Conservation (phyloP, 2,329 filamentous ascomycete species). For the Stagonosporopsis cucurbitacearum region DNA sequence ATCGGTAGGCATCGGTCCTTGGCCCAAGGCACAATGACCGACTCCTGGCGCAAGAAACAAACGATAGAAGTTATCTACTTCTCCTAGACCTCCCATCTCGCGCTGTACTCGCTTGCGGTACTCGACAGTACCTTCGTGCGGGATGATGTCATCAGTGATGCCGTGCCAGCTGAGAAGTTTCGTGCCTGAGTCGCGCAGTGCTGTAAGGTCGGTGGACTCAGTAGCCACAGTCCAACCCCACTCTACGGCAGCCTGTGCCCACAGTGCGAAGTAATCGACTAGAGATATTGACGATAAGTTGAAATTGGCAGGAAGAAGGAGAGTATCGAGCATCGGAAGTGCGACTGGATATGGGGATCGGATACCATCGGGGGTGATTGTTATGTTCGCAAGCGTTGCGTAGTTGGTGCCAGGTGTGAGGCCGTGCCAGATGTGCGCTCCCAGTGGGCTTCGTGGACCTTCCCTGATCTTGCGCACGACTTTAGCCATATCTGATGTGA, state of each 20-base stretch:
- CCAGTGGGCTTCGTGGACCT: conserved; percentile 1
- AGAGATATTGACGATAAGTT: conserved; percentile 17
- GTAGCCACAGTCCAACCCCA: conserved; percentile 18
- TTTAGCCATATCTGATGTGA: conserved; percentile 20
- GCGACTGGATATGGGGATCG: conserved; percentile 2
- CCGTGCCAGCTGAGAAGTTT: conserved; percentile 38
- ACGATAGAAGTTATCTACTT: conserved; percentile 29
- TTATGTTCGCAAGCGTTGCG: background rate
- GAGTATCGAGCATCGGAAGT: conserved; percentile 3
- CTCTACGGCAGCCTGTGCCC: conserved; percentile 14
- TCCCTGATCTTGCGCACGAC: conserved; percentile 1
- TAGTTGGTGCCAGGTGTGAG: background rate
- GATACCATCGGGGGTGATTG: background rate
- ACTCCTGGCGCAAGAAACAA: conserved; percentile 44
- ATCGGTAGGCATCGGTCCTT: conserved; percentile 29
- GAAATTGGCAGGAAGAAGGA: conserved; percentile 6
- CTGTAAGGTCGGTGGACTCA: conserved; percentile 25
- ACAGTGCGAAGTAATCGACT: conserved; percentile 17
- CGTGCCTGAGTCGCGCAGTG: conserved; percentile 24
- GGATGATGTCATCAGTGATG: conserved; percentile 25
- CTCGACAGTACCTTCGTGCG: conserved; percentile 13
- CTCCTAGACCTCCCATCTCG: conserved; percentile 17
- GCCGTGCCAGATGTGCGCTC: conserved; percentile 8
- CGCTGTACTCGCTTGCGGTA: conserved; percentile 23
- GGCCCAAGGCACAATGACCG: conserved; percentile 33